Base-by-base conservation (phyloP, 2,329 filamentous ascomycete genomes). In the Rhynchosporium secalis region DNA sequence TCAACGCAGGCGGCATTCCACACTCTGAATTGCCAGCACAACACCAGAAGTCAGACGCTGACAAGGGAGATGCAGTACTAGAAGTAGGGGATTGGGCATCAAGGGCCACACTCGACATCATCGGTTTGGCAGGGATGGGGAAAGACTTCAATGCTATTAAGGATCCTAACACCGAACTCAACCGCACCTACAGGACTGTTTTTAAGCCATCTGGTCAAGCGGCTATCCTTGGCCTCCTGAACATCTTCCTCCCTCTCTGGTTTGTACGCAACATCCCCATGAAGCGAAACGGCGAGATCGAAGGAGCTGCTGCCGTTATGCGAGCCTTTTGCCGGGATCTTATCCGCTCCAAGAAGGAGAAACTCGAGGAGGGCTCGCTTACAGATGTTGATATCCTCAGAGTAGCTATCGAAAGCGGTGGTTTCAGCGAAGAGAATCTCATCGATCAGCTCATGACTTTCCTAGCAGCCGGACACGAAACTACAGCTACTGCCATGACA, bases 361-460 rank as follows among this genome's bases (percentile, higher is more conserved):
- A 80, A 52, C 71, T 87, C 28, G 75, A 78, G 41, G 76, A 78
- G 63, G 79, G 81, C 63, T 78, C 82, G 63, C 75, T 76, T 29
- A 76, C 76, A 1, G 86, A 86, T 51, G 75, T 84, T 7, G 92
- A 96, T 74, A 95, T 96, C 62, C 79, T 96, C 40, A 91, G 88
- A 0, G 89, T 94, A 0, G 92, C 92, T 15, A 79, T 96, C 54
- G 83, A 88, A 72, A 91, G 86, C 45, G 90, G 89, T 52, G 85
- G 81, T 5, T 95, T 96, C 76, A 83, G 78, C 12, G 90, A 95
- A 65, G 89, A 92, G 55, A 86, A 91, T 64, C 83, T 96, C n/a
- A 84, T 92, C 41, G 89, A 95, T 74, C 92, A 96, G 76, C 83
- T 95, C 73, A 95, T 96, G 90, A 96, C 91, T 0, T 95, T 96